phyloP scores from a whole-genome alignment of 1,139 yeast species.

The Saccharomyces hybrid region DNA sequence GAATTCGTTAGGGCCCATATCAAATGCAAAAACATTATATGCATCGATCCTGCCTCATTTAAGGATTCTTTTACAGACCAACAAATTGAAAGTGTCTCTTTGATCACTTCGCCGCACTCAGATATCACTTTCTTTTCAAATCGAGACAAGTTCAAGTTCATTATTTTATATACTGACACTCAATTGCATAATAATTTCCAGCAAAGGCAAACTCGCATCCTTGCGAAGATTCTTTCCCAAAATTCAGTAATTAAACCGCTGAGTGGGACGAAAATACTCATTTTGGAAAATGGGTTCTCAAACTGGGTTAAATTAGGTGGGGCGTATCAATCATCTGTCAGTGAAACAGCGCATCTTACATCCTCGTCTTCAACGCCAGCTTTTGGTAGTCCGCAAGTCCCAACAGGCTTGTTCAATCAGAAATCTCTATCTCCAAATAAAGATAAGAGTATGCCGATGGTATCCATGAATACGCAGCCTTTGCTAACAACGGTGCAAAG shows the following conservation, averaged over 20 bases:
- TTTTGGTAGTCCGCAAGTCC: neutral
- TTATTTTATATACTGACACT: constrained; percentile 54
- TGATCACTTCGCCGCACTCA: constrained; percentile 41
- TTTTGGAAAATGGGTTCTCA: neutral
- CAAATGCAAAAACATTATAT: constrained; percentile 42
- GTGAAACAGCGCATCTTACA: neutral
- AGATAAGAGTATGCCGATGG: neutral
- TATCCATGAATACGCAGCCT: neutral
- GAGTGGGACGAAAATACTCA: neutral
- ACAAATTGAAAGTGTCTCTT: constrained; percentile 50
- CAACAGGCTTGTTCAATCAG: neutral
- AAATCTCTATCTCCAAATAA: neutral
- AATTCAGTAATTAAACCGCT: neutral
- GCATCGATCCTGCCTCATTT: constrained; percentile 59
- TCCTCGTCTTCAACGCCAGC: neutral
- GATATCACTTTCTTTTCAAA: constrained; percentile 45
- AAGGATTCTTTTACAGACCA: constrained; percentile 42
- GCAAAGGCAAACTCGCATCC: neutral
- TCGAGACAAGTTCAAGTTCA: constrained; percentile 47
- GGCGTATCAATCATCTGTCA: neutral
- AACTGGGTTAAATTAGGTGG: neutral
- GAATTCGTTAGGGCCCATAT: constrained; percentile 57
- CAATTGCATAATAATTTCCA: neutral
- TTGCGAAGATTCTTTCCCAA: neutral
- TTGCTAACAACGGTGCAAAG: neutral